Conservation (phyloP, 129 eudicot genomes). For the Saussurea involucrata region DNA sequence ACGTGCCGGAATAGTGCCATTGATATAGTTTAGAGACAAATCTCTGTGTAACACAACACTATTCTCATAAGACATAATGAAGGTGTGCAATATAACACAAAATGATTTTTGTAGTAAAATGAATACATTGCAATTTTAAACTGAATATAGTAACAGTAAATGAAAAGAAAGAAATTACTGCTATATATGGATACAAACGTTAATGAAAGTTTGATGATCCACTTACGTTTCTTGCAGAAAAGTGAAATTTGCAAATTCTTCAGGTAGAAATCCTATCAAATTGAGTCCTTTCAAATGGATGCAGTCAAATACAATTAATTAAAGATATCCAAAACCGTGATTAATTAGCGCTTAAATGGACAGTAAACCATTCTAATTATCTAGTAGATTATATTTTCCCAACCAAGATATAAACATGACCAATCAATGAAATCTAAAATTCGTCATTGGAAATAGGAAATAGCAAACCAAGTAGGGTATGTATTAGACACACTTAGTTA, state of each 20-base stretch:
- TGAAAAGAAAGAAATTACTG: not conserved
- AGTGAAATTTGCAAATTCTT: constrained; percentile 61
- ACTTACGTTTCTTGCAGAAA: constrained; percentile 81
- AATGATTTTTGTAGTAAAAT: too few relatives aligned
- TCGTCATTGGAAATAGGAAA: not conserved
- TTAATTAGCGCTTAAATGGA: not conserved
- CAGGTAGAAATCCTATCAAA: constrained; percentile 71
- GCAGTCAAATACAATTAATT: constrained; percentile 13
- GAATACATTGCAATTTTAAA: not conserved
- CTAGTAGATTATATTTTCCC: not conserved
- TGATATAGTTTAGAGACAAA: constrained; percentile 62
- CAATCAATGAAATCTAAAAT: not conserved
- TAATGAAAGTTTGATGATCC: not conserved
- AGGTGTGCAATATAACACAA: not conserved
- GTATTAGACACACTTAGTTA: too few relatives aligned
- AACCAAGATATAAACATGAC: not conserved
- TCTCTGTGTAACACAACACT: constrained; percentile 51
- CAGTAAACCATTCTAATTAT: not conserved
- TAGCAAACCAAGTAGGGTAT: too few relatives aligned
- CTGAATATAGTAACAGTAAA: not conserved
- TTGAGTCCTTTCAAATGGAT: constrained; percentile 70
- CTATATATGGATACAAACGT: not conserved
- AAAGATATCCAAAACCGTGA: not conserved
- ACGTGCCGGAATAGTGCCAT: constrained; percentile 65
- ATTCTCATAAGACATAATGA: not conserved